Evolutionary conservation across 1,284 basidiomycete genomes (phyloP), one percentile per base, ranked within the genome.

Genomic region (Trametes pubescens): DNA sequence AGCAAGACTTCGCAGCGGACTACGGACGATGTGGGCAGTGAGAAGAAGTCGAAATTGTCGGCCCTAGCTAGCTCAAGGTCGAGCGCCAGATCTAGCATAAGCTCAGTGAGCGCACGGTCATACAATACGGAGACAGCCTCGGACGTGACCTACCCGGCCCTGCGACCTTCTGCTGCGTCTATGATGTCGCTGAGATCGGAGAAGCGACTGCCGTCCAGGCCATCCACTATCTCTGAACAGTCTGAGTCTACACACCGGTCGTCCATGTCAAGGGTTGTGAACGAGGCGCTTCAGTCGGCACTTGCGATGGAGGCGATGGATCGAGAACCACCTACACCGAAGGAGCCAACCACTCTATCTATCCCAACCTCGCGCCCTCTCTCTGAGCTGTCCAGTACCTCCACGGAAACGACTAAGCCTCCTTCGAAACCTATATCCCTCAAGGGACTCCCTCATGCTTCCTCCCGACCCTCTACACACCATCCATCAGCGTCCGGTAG

Each of bases 111-210:
- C 68, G 85, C 86, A 34, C 75, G 80, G 34, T 78, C 82, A 8
- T 82, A 80, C 46, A 82, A 79, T 21, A 77, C 83, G 44, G 79
- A 84, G 26, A 78, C 83, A 0, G 84, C 83, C 1, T 87, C 89
- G 22, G 80, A 87, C 14, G 84, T 86, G 68, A 92, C 90, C 6
- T 91, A 88, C 72, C 87, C 90, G 22, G 80, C 73, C 8, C 78
- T 92, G 63, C 85, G 90, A 34, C 91, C 90, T 29, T 82, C 87
- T 22, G 75, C 85, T 2, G 80, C 83, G 56, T 90, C 88, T 18
- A 76, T 81, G 52, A 73, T 81, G 57, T 82, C 82, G 54, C 69
- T 80, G 3, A 18, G 68, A 44, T 60, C 63, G 40, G 53, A 61
- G 16, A 61, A 61, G 32, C 38, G 60, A 13, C 38, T 61, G 3